Base-by-base conservation (phyloP, 345 rosid species). In the Boechera retrofracta region DNA sequence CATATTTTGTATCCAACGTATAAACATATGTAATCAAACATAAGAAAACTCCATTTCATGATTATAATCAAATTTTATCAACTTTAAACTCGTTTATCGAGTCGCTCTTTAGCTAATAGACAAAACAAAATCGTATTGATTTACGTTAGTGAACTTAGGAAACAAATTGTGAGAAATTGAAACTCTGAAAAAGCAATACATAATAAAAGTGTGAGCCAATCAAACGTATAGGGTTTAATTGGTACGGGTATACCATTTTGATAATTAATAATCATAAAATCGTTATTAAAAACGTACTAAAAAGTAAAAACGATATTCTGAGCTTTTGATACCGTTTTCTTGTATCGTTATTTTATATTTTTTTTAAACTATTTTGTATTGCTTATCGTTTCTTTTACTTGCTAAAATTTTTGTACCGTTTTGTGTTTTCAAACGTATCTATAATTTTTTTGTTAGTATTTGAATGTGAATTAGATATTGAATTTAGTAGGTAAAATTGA, bases 1-100 rank as follows among this genome's bases (percentile, higher is more conserved):
- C 44, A 67, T 51, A 41, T 55, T 64, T 44, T 45, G 68, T 64
- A 28, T 28, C 38, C 53, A 26, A 64, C 26, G 10, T 53, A 53
- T 38, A 7, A 52, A 67, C 7, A 67, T 11, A 67, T 26, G 32
- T 21, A 24, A 67, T 32, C 57, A n/a, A 64, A 65, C n/a, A 26
- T 13, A 26, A 62, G 7, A 63, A n/a, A 35, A 2, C 10, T 18
- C 15, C 47, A 60, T 16, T 59, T 36, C 15, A 6, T 8, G 7
- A 57, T 35, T 58, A 33, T 58, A 15, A 32, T 42, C n/a, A 42
- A 12, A 4, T 38, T 38, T 1, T 42, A 42, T 42, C 4, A 18
- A 60, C 10, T 3, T 21, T 38, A 21, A 10, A 2, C 4, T 36
- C 47, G 31, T 18, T 63, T 26, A 16, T 11, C 5, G 10, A 39